phyloP scores from a whole-genome alignment of 495 filamentous ascomycete species.

The Penicillium subrubescens region DNA sequence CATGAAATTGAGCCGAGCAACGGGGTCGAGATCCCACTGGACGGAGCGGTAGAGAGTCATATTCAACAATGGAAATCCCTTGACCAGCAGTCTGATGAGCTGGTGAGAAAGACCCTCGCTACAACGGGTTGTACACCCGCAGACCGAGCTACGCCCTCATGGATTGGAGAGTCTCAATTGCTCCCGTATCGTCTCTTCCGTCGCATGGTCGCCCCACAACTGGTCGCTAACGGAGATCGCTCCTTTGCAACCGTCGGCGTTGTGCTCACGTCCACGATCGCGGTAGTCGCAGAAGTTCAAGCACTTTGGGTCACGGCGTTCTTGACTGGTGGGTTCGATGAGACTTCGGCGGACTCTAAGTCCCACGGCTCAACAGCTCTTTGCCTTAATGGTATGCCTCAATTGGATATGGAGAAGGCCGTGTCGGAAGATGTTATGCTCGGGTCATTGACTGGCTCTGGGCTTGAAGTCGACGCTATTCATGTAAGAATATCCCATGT shows the following conservation, averaged over 20 bases:
- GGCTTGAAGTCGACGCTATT: slow-evolving; percentile 34
- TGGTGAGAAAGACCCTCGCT: slow-evolving; percentile 13
- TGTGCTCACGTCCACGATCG: slow-evolving; percentile 56
- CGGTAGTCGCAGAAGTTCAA: slow-evolving; percentile 62
- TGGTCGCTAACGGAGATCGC: slow-evolving; percentile 54
- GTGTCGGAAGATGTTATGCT: slow-evolving; percentile 35
- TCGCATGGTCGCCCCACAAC: slow-evolving; percentile 54
- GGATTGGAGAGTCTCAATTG: slow-evolving; percentile 22
- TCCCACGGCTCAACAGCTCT: neutral
- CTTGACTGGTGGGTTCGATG: slow-evolving; percentile 34
- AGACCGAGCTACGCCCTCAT: slow-evolving; percentile 15
- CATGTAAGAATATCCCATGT: slow-evolving; percentile 23
- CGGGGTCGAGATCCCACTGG: neutral
- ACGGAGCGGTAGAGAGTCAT: neutral
- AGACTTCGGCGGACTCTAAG: neutral
- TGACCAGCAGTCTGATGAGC: slow-evolving; percentile 14
- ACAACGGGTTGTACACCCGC: slow-evolving; percentile 9
- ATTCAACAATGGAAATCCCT: slow-evolving; percentile 21
- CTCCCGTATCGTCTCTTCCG: slow-evolving; percentile 54
- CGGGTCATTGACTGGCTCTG: slow-evolving; percentile 27
- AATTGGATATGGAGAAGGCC: slow-evolving; percentile 13
- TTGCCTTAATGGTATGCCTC: slow-evolving; percentile 11
- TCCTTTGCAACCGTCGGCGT: slow-evolving; percentile 64
- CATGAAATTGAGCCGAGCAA: neutral
- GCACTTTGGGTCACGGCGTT: slow-evolving; percentile 70